Conservation (phyloP, 2,329 filamentous ascomycete genomes). For the Venturiaceae sp. region DNA sequence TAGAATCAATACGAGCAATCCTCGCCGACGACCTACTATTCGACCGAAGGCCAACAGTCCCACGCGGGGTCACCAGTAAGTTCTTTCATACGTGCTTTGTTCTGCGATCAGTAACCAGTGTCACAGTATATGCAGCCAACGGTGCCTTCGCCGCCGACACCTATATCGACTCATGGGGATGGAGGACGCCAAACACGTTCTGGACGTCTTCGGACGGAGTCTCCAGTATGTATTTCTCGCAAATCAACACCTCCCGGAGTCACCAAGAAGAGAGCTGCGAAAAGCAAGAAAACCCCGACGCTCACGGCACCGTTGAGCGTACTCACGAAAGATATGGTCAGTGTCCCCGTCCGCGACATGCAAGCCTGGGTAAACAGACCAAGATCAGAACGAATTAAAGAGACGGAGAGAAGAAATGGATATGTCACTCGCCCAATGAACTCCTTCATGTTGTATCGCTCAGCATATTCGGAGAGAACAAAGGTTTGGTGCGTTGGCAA, state of each 20-base stretch:
- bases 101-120: background rate
- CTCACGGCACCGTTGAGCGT: constrained; percentile 61
- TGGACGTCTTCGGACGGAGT: constrained; percentile 22
- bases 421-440: constrained; percentile 93
- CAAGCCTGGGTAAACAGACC: constrained; percentile 67
- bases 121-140: constrained; percentile 6
- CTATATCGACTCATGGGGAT: constrained; percentile 31
- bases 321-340: constrained; percentile 52
- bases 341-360: constrained; percentile 66
- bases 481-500: constrained; percentile 75
- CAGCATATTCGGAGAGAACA: constrained; percentile 78
- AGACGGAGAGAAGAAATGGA: constrained; percentile 61
- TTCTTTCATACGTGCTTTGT: background rate
- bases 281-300: constrained; percentile 38
- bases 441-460: constrained; percentile 95
- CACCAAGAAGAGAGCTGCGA: constrained; percentile 32
- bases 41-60: constrained; percentile 3
- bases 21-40: constrained; percentile 2
- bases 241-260: constrained; percentile 17
- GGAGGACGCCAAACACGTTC: constrained; percentile 29
- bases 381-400: constrained; percentile 52
- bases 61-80: constrained; percentile 4
- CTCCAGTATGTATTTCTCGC: constrained; percentile 20
- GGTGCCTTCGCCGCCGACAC: constrained; percentile 28
- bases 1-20: constrained; percentile 2